These are phyloP conservation scores for Fusarium sp. DNA, from an alignment of 2,329 filamentous ascomycete genomes.

Conservation along the genomic window DNA sequence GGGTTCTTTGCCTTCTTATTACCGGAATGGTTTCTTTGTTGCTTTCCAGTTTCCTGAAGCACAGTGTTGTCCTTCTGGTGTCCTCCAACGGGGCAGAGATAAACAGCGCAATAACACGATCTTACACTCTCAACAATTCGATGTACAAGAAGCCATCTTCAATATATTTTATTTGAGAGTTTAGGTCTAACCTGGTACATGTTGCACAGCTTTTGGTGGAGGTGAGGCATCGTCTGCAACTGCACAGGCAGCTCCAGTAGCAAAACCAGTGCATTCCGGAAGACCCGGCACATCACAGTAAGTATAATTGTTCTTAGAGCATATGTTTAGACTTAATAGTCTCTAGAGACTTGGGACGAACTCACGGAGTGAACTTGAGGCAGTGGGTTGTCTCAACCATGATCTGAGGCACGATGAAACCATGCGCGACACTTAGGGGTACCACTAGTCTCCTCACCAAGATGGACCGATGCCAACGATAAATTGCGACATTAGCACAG, in stretches of 20 bases:
- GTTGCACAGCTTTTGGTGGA: fast-evolving
- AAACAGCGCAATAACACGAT: background rate
- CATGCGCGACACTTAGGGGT: background rate
- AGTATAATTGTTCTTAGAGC: background rate
- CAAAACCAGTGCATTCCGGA: fast-evolving
- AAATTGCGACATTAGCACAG: background rate
- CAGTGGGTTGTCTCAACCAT: background rate
- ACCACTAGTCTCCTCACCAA: slow-evolving; percentile 11
- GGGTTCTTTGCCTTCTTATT: fast-evolving
- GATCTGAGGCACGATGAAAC: slow-evolving; percentile 10
- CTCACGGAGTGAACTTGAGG: background rate
- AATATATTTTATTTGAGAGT: fast-evolving
- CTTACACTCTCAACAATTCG: too few relatives aligned
- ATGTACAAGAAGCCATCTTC: fast-evolving
- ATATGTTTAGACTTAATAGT: background rate
- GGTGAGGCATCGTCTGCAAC: background rate
- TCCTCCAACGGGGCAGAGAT: background rate
- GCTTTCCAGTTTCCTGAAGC: too few relatives aligned
- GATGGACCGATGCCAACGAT: background rate
- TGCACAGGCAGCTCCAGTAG: fast-evolving
- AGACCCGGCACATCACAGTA: fast-evolving
- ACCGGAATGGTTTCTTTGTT: fast-evolving
- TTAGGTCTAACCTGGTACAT: fast-evolving
- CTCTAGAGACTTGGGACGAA: background rate
- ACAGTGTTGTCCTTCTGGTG: too few relatives aligned